Evolutionary conservation across 495 filamentous ascomycete genomes (phyloP).

Genomic region (Daldinia loculata): DNA sequence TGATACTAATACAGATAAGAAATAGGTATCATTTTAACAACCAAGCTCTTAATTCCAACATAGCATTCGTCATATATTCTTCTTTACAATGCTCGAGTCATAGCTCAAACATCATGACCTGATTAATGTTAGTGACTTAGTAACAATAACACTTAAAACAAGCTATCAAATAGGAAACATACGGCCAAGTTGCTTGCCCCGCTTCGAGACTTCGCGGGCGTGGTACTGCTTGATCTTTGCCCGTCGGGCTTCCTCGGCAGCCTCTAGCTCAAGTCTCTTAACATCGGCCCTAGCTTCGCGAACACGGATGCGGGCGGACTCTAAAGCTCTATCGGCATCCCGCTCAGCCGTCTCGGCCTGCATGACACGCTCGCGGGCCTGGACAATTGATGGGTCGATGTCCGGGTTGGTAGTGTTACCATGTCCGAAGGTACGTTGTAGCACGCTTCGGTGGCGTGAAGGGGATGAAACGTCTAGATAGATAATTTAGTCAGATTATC

Average conservation of each 20-base stretch:
- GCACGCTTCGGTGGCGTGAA: constrained; percentile 47
- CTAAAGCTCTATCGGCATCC: constrained; percentile 69
- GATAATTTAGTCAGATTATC: not conserved
- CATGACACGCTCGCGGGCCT: constrained; percentile 66
- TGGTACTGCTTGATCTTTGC: constrained; percentile 75
- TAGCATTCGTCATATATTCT: not conserved
- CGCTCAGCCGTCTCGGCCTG: constrained; percentile 66
- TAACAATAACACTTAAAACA: not conserved
- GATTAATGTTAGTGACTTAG: not conserved
- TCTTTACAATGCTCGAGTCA: not conserved
- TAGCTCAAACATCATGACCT: constrained; percentile 28
- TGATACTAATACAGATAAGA: constrained; percentile 25
- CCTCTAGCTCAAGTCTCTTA: constrained; percentile 68
- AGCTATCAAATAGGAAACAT: constrained; percentile 41
- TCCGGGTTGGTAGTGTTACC: constrained; percentile 47
- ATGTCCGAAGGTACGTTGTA: constrained; percentile 57
- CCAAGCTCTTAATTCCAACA: not conserved
- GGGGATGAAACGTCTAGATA: constrained; percentile 31
- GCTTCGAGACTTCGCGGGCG: constrained; percentile 68
- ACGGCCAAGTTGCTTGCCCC: constrained; percentile 72
- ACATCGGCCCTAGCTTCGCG: constrained; percentile 70
- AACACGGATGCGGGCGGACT: constrained; percentile 63
- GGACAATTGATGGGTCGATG: constrained; percentile 66
- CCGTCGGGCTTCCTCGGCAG: constrained; percentile 63
- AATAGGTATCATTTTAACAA: constrained; percentile 21